Base-by-base conservation (phyloP, 1,139 yeast genomes). In the Kodamaea derodonti region DNA sequence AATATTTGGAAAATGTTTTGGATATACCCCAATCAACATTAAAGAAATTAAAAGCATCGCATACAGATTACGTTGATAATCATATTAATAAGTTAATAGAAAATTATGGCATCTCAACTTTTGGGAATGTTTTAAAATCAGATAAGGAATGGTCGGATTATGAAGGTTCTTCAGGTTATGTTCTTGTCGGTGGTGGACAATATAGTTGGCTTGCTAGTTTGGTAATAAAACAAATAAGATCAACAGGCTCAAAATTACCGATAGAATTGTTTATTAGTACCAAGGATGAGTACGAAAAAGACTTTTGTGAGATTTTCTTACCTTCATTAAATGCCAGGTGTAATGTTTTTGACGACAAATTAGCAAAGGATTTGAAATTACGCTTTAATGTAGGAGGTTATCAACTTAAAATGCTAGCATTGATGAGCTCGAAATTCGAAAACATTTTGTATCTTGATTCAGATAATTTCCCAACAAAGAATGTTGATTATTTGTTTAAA, bases 381-480 rank as follows among this genome's bases (percentile, higher is more conserved):
- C 48, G 55, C 33, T 65, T 70, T 40, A 55, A 62, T 22, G 53
- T 78, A 35, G 67, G 70, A 11, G 83, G 84, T 1, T 81, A 65
- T 50, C 87, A 81, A 57, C 74, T 69, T 51, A 82, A 82, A 49
- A 67, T 74, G 58, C 61, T 81, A 41, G 84, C 87, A 0, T 51
- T 82, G 23, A 57, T 81, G 36, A 59, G 77, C 17, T 78, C 85
- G 4, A 59, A 59, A 24, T 82, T 82, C 49, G 79, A 78, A 46
- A 71, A 75, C 36, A 66, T 80, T 10, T 52, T 82, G 33, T 75
- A 80, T 45, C 50, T 83, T 32, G 92, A 83, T 51, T 79, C 85
- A 8, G 90, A 83, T 54, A 76, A 80, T 49, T 71, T 78, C 47
- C 84, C 85, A 7, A 58, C 78, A 25, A 58, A 52, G 29, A 70